These are phyloP conservation scores for Populus hybrid DNA, from an alignment of 441 rosid species.

Conservation along the genomic window DNA sequence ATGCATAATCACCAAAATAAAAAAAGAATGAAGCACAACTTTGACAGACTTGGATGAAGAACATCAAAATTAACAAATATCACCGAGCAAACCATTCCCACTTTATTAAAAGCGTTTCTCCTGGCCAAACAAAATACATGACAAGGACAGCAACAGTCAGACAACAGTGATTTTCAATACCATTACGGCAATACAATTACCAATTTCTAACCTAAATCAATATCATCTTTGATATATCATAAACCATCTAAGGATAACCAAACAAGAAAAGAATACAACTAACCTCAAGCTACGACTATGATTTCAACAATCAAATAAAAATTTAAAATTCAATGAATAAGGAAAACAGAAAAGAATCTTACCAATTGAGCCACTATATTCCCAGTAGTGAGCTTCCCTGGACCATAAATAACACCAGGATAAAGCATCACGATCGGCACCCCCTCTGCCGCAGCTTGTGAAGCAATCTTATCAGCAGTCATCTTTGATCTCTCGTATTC, in stretches of 20 bases:
- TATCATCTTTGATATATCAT: background rate
- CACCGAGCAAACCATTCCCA: background rate
- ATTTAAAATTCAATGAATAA: background rate
- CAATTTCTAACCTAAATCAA: background rate
- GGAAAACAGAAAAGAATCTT: conserved; percentile 12
- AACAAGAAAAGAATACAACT: background rate
- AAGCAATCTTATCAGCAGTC: conserved; percentile 70
- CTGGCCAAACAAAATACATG: background rate
- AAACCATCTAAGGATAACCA: background rate
- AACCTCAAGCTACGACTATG: background rate
- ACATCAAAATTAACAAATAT: background rate
- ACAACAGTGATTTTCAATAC: background rate
- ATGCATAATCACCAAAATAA: background rate
- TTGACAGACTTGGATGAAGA: background rate
- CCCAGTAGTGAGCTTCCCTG: conserved; percentile 77
- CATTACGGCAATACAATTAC: background rate
- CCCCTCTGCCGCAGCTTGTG: conserved; percentile 66
- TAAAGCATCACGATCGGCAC: conserved; percentile 58
- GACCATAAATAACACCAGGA: conserved; percentile 87
- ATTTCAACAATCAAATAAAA: background rate
- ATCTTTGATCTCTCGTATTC: conserved; percentile 87
- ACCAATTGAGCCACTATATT: conserved; percentile 75
- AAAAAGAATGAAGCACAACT: background rate
- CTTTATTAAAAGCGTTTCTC: background rate
- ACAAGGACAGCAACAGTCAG: background rate